Base-by-base conservation (phyloP, 2,329 filamentous ascomycete species). In the Fusarium odoratissimum region DNA sequence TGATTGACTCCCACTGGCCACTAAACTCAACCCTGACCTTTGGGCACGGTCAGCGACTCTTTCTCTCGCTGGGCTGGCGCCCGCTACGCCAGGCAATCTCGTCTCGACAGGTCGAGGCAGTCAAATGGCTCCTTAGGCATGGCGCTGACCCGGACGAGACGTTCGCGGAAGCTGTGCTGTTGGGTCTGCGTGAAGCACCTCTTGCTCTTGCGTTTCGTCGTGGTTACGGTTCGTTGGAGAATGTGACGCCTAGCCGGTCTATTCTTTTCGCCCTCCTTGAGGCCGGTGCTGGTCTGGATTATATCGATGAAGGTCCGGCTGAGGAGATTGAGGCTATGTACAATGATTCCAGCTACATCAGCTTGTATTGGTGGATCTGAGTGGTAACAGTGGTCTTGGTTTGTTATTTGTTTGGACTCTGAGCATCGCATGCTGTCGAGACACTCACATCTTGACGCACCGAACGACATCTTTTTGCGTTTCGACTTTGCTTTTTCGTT, bases 71-170 rank as follows among this genome's bases (percentile, higher is more conserved):
- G 3, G 44, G 49, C 8, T 46, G 52, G 21, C 61, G 52, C 12
- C 64, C 61, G 4, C 52, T 66, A 2, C 45, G 62, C 7, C 25
- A 46, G 13, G 64, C 61, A 8, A 67, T 67, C 38, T 6, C 6
- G 0, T 31, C 44, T 13, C 31, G 31, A 6, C 40, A 40, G 8
- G 21, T 25, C 3, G 35, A 44, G 3, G 40, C 51, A 0, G 46
- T 70, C 16, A 19, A 57, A 25, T 70, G 61, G 41, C 55, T 71
- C 1, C 40, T 70, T 5, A 7, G 6, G 0, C 25, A 61, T 8
- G 40, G 25, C 13, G 23, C 48, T 7, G 25, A 60, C 19, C 67
- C 67, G 3, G 31, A 67, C 17, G n/a, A 31, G n/a, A 54, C 23
- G 1, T 9, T 21, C 1, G 6, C 28, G 2, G 40, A 71, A 23